Evolutionary conservation across 129 eudicot species (phyloP).

Genomic region (Ambrosia trifida): DNA sequence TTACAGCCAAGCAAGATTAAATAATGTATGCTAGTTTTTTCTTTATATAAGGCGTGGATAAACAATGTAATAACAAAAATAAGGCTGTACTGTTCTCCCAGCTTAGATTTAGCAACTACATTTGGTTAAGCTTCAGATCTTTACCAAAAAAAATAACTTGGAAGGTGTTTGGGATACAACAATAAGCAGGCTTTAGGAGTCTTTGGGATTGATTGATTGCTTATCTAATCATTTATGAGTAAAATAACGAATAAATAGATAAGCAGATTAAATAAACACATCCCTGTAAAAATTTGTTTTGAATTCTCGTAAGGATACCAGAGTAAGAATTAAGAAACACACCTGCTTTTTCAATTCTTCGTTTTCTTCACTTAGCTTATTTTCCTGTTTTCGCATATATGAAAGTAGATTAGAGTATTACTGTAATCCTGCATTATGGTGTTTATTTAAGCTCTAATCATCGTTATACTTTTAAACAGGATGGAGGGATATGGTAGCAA

Average conservation of each 20-base stretch:
- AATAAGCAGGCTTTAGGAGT: too few relatives aligned
- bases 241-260: too few relatives aligned
- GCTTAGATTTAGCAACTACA: neutral
- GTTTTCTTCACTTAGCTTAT: neutral
- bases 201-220: too few relatives aligned
- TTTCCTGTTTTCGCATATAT: conserved; percentile 13
- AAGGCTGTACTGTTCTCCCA: too few relatives aligned
- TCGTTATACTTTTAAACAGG: neutral
- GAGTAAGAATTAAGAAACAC: neutral
- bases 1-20: too few relatives aligned
- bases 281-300: too few relatives aligned
- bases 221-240: too few relatives aligned
- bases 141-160: neutral
- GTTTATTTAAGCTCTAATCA: conserved; percentile 4
- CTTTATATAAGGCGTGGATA: neutral
- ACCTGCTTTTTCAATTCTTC: conserved; percentile 15
- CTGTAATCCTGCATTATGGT: neutral
- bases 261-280: too few relatives aligned
- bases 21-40: neutral
- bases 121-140: neutral
- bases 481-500: neutral
- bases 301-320: too few relatives aligned
- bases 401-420: neutral
- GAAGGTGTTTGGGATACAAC: too few relatives aligned
- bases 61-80: too few relatives aligned